Base-by-base conservation (phyloP, 1,139 yeast genomes). In the Candida sp. region DNA sequence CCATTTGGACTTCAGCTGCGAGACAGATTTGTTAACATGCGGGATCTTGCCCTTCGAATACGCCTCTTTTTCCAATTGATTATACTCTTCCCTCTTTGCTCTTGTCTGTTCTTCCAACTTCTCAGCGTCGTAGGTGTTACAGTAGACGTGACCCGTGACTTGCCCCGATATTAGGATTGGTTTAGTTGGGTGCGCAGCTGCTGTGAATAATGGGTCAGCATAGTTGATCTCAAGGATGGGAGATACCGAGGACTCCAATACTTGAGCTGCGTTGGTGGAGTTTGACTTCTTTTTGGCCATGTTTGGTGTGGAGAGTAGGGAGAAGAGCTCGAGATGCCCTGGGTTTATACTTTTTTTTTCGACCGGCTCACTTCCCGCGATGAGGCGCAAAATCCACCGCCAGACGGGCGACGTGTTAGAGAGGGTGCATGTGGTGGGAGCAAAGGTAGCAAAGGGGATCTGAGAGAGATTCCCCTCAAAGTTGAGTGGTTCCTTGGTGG, bases 111-210 rank as follows among this genome's bases (percentile, higher is more conserved):
- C 73, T 51, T 76, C 80, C 42, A 87, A 66, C 42, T 59, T 60
- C 2, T 69, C 76, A 1, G 77, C 75, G 66, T 86, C 77, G 57
- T 89, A 89, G 31, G 75, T 68, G 43, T 81, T 72, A 54, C 90
- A 76, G 58, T 72, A 81, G 0, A 89, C 76, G 65, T 86, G 86
- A 2, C 98, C 98, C 2, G 91, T 85, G 0, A 90, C 96, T 23
- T 88, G 72, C 0, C 98, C 98, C 11, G 86, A 73, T 1, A 84
- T 80, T 23, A 90, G 64, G 7, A 88, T 68, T 2, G 90, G 89
- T 57, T 77, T 71, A 3, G 84, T 73, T 0, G 98, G 98, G 65
- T 92, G 97, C 30, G 91, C 86, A 6, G 90, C 90, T 11, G 85
- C 66, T 1, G 94, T 73, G 66, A 92, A 91, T 31, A 92, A 69